A percentile compares a stretch with the other conserved stretches of the same genome.
Evolutionary conservation across 345 rosid species (phyloP).

Genomic region (Corchorus olitorius): DNA sequence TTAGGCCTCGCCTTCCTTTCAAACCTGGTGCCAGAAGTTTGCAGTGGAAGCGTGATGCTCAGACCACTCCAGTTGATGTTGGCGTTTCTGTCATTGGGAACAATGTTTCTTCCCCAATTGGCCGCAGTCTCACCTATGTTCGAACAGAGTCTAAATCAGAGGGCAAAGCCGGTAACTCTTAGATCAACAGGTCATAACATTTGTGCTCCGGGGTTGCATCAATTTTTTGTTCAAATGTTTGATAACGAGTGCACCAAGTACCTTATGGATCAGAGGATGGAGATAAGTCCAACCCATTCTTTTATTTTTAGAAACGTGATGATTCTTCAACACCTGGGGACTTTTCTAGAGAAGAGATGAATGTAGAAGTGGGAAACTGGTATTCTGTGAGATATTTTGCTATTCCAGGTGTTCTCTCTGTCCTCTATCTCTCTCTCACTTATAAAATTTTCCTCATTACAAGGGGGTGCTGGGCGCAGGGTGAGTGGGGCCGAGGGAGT

Average conservation of each 20-base stretch:
- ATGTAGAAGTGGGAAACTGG: conserved; percentile 6
- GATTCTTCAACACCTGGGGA: conserved; percentile 27
- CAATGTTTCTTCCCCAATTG: conserved; percentile 32
- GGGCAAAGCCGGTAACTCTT: conserved; percentile 37
- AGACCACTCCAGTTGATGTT: conserved; percentile 40
- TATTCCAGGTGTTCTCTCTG: background rate
- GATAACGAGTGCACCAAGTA: conserved; percentile 8
- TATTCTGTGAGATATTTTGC: conserved; percentile 3
- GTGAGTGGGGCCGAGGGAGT: background rate
- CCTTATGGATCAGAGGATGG: background rate
- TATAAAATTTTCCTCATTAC: background rate
- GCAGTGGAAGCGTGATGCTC: conserved; percentile 93
- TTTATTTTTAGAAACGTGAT: background rate
- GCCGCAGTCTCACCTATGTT: conserved; percentile 79
- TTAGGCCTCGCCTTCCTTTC: conserved; percentile 58
- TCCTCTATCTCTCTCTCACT: background rate
- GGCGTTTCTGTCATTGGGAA: conserved; percentile 36
- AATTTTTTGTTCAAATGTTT: background rate
- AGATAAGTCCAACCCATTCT: conserved; percentile 1
- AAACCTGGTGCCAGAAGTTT: conserved; percentile 83
- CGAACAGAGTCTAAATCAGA: conserved; percentile 60
- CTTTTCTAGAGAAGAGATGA: conserved; percentile 1
- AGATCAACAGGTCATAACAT: conserved; percentile 8
- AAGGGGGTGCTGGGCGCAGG: background rate
- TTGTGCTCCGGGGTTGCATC: background rate